A percentile compares a stretch with the other conserved stretches of the same genome.
These are phyloP conservation scores for Rhinocladiella similis DNA, from an alignment of 2,329 filamentous ascomycete species.

Conservation along the genomic window DNA sequence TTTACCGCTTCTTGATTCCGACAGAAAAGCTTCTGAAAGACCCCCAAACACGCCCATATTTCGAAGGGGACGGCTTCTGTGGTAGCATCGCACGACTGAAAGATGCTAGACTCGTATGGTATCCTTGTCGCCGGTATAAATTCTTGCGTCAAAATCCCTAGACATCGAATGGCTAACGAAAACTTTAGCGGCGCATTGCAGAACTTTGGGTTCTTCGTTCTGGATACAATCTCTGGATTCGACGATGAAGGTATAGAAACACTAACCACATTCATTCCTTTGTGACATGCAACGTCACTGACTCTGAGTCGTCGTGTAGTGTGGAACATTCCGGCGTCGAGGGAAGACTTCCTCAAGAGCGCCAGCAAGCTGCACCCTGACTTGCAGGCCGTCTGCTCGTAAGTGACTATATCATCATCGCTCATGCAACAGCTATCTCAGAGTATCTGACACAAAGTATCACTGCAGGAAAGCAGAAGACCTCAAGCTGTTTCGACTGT, in stretches of 20 bases:
- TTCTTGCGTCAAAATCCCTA: neutral
- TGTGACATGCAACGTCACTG: neutral
- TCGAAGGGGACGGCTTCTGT: conserved; percentile 21
- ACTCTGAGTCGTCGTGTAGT: neutral
- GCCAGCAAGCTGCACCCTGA: conserved; percentile 8
- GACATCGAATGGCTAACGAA: neutral
- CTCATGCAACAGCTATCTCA: neutral
- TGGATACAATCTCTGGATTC: conserved; percentile 4
- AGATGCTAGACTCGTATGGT: conserved; percentile 28
- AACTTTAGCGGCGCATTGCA: conserved; percentile 4
- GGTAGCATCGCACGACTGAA: conserved; percentile 15
- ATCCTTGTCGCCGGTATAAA: conserved; percentile 28
- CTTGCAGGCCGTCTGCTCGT: conserved; percentile 11
- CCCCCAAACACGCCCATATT: conserved; percentile 31
- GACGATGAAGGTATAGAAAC: conserved; percentile 11
- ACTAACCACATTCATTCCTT: no score
- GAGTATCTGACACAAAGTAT: neutral
- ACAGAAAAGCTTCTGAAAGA: conserved; percentile 33
- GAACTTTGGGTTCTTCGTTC: conserved; percentile 12
- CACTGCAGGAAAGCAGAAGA: conserved; percentile 11
- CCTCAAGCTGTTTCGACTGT: conserved; percentile 8
- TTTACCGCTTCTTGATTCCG: conserved; percentile 40
- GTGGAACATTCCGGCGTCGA: conserved; percentile 11
- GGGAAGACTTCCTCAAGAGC: conserved; percentile 5
- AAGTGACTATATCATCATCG: neutral